Evolutionary conservation across 345 rosid genomes (phyloP).

Genomic region (Salix caprea): DNA sequence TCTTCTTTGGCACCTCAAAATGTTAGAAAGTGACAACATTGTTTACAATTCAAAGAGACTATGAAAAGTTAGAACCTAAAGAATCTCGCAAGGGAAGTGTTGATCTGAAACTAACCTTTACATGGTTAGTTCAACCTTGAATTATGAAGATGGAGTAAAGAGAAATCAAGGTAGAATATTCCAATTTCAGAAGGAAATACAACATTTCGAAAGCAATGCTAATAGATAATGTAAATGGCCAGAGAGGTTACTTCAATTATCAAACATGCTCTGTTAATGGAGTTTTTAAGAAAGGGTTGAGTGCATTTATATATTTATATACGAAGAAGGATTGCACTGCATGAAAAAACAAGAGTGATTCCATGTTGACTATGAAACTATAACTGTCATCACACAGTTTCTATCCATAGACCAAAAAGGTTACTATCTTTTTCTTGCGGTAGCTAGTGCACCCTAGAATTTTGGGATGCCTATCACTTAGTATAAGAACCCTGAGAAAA

Average conservation of each 20-base stretch:
- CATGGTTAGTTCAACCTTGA: constrained; percentile 5
- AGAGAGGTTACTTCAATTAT: constrained; percentile 21
- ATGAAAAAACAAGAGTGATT: constrained; percentile 18
- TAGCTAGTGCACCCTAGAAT: background rate
- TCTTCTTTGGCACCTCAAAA: constrained; percentile 29
- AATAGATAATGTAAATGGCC: background rate
- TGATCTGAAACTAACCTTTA: background rate
- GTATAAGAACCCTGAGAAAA: too few species aligned
- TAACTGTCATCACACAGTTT: constrained; percentile 1
- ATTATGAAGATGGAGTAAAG: constrained; percentile 17
- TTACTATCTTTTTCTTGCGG: background rate
- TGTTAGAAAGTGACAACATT: constrained; percentile 36
- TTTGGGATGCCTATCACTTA: background rate
- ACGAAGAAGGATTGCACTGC: constrained; percentile 3
- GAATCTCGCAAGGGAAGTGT: background rate
- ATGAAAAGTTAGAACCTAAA: background rate
- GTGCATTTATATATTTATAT: constrained; percentile 1
- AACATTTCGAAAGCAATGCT: background rate
- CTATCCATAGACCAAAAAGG: background rate
- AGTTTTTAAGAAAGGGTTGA: constrained; percentile 9
- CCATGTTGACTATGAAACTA: constrained; percentile 22
- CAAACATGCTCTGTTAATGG: constrained; percentile 12
- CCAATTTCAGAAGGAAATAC: constrained; percentile 18
- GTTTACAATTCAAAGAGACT: background rate
- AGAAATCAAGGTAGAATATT: constrained; percentile 24